Evolutionary conservation across 1,284 basidiomycete species (phyloP).

Genomic region (Austroboletus niveus): DNA sequence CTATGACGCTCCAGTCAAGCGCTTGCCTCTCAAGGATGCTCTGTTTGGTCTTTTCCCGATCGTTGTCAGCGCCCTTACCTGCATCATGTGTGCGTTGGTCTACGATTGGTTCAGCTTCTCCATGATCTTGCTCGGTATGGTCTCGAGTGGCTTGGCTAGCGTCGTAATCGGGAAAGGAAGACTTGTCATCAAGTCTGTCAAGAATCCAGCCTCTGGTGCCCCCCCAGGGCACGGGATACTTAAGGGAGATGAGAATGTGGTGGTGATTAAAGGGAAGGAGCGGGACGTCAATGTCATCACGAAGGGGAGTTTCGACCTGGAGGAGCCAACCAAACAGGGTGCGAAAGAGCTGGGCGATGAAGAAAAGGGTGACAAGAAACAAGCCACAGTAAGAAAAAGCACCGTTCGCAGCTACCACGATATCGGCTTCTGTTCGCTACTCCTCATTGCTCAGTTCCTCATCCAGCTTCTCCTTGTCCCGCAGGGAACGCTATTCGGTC

Average conservation of each 20-base stretch:
- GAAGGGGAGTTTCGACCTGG: neutral
- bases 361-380: neutral
- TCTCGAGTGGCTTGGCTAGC: neutral
- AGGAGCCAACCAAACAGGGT: neutral
- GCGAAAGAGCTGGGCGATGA: neutral
- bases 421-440: conserved; percentile 18
- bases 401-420: neutral
- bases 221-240: neutral
- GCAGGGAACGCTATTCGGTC: conserved; percentile 28
- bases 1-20: neutral
- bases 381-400: neutral
- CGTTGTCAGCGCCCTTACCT: neutral
- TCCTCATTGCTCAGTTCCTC: conserved; percentile 24
- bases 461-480: conserved; percentile 30
- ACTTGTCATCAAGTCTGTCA: neutral
- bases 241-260: neutral
- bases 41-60: neutral
- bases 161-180: neutral
- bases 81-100: neutral
- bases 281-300: neutral
- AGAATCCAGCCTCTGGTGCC: neutral
- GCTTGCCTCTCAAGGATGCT: neutral
- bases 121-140: neutral
- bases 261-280: neutral
- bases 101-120: neutral